Base-by-base conservation (phyloP, 1,139 yeast genomes). In the Hemisphaericaspora subhashii region DNA sequence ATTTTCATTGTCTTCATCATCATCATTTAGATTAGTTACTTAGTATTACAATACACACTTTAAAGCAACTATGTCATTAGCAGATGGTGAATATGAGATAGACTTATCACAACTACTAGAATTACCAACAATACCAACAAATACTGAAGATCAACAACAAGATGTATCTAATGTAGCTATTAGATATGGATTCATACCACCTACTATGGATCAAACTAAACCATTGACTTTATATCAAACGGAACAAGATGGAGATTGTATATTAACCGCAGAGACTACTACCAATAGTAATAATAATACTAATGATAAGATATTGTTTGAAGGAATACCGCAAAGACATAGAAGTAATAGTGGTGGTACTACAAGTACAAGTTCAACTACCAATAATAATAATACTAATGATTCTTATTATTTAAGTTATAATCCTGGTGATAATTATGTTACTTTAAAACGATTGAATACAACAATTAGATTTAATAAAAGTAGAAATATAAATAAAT, bases 41-140 rank as follows among this genome's bases (percentile, higher is more conserved):
- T 4, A 21, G 8, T 21, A 9, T 21, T 21, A 9, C 11, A 4
- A 21, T 3, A 21, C 27, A 24, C n/a, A 3, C 6, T 4, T 6
- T 9, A 9, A 31, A 31, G 10, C 7, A 30, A 37, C 27, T 8
- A 49, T 48, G 52, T 45, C 48, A 9, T 30, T 48, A 29, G 65
- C 69, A 9, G 75, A 72, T 51, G 77, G 77, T 12, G 77, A 72
- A 46, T 72, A 72, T 46, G 74, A 68, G 30, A 60, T 72, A 33
- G 43, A 44, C 25, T 39, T 35, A 23, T 25, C 28, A 12, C 10
- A 43, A 44, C 33, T 45, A 46, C 31, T 38, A 29, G 37, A 35
- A 14, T 27, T 35, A 37, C 21, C 22, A 18, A 30, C 21, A 14
- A 18, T 20, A 17, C 20, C 13, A 20, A 5, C 11, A 15, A 14